Evolutionary conservation across 2,329 filamentous ascomycete genomes (phyloP), one percentile per base, ranked within the genome.

Genomic region (Colletotrichum coccodes): DNA sequence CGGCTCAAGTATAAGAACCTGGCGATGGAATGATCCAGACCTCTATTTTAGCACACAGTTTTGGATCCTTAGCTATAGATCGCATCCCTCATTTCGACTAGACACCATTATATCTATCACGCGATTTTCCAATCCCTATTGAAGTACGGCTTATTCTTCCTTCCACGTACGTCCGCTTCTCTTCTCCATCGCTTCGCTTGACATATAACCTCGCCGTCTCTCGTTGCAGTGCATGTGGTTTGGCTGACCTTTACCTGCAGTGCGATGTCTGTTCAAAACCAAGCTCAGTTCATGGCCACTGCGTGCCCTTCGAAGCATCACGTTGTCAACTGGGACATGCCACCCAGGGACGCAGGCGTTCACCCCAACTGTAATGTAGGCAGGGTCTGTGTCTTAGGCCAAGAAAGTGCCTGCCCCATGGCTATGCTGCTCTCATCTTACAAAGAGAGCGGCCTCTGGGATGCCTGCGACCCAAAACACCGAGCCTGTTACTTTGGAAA

Each of bases 391-490:
- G n/a, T 14, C 9, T 8, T 46, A 21, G 11, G 32, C 23, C 23
- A 42, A 40, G 58, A 36, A 2, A n/a, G 11, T 36, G 42, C 11
- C n/a, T 62, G 60, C 23, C 60, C 47, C 16, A 54, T 42, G 38
- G 34, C 38, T 5, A 28, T n/a, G 2, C 36, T 62, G 14, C 18
- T 62, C 21, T 18, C 60, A 14, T n/a, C 14, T 4, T 62, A 62
- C 21, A 36, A 44, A 28, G 6, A 40, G 18, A 44, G n/a, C 23
- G 60, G 60, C 3, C 28, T 62, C 2, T 62, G 60, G 60, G 28
- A 62, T 56, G 60, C 60, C 26, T 42, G 49, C n/a, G 60, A 62
- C 36, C 60, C 60, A 2, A 56, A 62, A 11, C 60, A 62, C 34
- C 60, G 60, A 46, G 60, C 49, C 28, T 62, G 49, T 12, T 30